phyloP scores from a whole-genome alignment of 192 early-diverging fungal species.

The Phlyctochytrium planicorne region DNA sequence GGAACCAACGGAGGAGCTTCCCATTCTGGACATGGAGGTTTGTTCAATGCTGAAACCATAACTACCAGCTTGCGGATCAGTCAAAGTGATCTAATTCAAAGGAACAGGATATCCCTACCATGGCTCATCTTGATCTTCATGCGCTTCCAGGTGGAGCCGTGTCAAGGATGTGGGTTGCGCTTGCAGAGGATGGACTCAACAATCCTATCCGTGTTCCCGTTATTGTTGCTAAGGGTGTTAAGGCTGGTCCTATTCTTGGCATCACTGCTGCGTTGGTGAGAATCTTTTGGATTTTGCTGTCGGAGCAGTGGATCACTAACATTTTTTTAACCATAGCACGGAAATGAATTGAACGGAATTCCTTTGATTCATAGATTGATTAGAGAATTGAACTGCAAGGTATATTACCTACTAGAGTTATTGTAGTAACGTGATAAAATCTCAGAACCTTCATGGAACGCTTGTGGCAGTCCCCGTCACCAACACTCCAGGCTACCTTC shows the following conservation, averaged over 20 bases:
- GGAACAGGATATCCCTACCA: constrained; percentile 43
- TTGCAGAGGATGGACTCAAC: constrained; percentile 63
- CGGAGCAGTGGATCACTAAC: background rate
- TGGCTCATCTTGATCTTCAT: constrained; percentile 52
- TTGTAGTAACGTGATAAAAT: background rate
- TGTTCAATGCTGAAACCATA: background rate
- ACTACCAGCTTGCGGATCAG: no score
- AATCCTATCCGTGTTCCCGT: constrained; percentile 60
- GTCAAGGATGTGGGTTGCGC: constrained; percentile 60
- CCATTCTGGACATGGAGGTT: constrained; percentile 22
- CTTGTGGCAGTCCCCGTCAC: constrained; percentile 69
- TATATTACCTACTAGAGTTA: background rate
- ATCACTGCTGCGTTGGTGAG: constrained; percentile 13
- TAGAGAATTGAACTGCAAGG: constrained; percentile 49
- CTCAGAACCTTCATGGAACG: constrained; percentile 61
- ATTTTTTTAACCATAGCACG: constrained; percentile 50
- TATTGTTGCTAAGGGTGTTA: constrained; percentile 58
- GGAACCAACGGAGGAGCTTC: constrained; percentile 9
- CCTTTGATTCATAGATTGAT: constrained; percentile 74
- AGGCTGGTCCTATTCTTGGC: constrained; percentile 58
- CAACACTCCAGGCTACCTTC: constrained; percentile 68
- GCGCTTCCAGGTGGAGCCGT: constrained; percentile 55
- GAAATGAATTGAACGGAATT: constrained; percentile 79
- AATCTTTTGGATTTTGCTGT: background rate
- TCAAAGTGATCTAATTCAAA: no score